phyloP scores from a whole-genome alignment of 2,329 filamentous ascomycete species.

The Colletotrichum acutatum region DNA sequence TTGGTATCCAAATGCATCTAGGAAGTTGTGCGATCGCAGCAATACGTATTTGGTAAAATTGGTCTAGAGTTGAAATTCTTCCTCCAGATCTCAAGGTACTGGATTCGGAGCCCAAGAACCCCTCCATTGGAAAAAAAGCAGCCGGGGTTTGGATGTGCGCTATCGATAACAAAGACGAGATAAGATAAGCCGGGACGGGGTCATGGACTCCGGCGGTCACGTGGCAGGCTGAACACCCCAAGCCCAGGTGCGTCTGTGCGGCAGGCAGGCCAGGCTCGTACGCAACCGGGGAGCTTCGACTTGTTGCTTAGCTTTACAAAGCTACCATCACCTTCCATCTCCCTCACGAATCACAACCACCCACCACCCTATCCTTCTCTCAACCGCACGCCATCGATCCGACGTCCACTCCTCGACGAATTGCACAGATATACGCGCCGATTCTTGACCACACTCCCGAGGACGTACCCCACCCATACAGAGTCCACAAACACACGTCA shows the following conservation, averaged over 20 bases:
- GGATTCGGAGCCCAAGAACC: conserved; percentile 7
- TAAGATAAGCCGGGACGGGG: neutral
- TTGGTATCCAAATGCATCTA: conserved; percentile 95
- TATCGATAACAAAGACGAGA: neutral
- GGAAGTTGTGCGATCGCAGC: conserved; percentile 13
- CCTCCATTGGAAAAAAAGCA: neutral
- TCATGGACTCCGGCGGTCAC: neutral
- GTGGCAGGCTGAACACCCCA: conserved; percentile 6
- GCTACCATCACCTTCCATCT: conserved; percentile 51
- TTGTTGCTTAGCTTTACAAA: conserved; percentile 49
- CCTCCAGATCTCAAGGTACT: neutral
- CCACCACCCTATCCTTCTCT: conserved; percentile 11
- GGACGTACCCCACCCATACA: conserved; percentile 40
- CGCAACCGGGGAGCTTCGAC: conserved; percentile 49
- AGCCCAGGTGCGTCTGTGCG: conserved; percentile 21
- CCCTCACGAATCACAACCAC: conserved; percentile 39
- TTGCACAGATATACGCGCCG: neutral
- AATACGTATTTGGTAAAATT: neutral
- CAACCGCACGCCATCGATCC: conserved; percentile 19
- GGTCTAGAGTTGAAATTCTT: neutral
- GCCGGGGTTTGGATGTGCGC: neutral
- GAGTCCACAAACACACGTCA: conserved; percentile 46
- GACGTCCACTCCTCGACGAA: conserved; percentile 21
- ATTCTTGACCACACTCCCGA: conserved; percentile 21
- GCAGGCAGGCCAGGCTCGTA: conserved; percentile 56